These are phyloP conservation scores for Bidens hawaiensis DNA, from an alignment of 140 eudicot species.

Conservation along the genomic window DNA sequence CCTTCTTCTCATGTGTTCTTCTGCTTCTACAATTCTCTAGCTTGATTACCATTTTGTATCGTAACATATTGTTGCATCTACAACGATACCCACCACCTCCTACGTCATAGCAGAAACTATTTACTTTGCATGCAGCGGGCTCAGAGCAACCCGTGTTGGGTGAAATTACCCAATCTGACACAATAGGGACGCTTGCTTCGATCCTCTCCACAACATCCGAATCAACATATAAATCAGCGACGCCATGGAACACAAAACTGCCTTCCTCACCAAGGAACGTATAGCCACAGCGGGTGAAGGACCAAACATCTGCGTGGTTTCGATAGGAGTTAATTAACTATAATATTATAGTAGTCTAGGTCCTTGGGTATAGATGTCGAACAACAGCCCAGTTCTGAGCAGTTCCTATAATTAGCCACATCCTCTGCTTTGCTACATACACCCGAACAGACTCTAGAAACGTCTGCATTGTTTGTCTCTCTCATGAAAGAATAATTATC, in stretches of 20 bases:
- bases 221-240: neutral
- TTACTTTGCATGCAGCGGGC: neutral
- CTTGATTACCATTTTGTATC: too few species aligned
- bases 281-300: constrained; percentile 1
- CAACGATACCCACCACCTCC: neutral
- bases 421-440: neutral
- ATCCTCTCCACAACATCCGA: neutral
- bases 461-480: neutral
- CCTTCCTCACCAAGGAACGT: constrained; percentile 1
- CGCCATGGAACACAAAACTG: neutral
- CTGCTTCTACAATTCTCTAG: too few species aligned
- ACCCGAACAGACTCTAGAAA: neutral
- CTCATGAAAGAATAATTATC: neutral
- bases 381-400: neutral
- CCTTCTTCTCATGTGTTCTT: too few species aligned
- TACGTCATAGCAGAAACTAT: neutral
- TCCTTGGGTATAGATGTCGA: neutral
- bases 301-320: neutral
- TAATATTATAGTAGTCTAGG: neutral
- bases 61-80: neutral
- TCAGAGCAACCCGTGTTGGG: neutral
- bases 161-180: constrained; percentile 2
- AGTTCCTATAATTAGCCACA: neutral
- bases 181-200: neutral
- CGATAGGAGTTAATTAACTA: neutral